phyloP scores from a whole-genome alignment of 257 asterid genomes.

The Nicotiana knightiana region DNA sequence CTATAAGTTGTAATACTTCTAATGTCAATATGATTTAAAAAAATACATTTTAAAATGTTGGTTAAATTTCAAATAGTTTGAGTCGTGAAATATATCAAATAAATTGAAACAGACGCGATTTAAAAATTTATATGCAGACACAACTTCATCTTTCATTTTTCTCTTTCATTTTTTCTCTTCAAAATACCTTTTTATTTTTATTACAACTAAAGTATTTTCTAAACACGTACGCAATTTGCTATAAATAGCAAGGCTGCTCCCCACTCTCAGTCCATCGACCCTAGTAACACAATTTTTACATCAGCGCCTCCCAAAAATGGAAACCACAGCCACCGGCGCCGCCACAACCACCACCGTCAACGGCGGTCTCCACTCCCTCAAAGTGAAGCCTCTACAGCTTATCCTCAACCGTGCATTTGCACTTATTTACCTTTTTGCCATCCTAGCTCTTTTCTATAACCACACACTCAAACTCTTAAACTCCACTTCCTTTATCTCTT shows the following conservation, averaged over 20 bases:
- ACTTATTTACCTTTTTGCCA: constrained; percentile 32
- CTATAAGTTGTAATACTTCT: no score
- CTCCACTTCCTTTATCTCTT: constrained; percentile 19
- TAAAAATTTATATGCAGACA: no score
- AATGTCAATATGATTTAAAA: no score
- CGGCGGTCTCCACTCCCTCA: constrained; percentile 42
- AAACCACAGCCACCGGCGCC: neutral
- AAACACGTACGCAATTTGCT: neutral
- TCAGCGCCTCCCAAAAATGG: neutral
- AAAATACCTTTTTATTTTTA: no score
- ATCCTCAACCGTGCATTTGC: constrained; percentile 61
- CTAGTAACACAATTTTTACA: neutral
- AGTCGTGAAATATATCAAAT: no score
- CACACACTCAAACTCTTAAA: constrained; percentile 35
- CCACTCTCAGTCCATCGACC: neutral
- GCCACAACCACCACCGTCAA: neutral
- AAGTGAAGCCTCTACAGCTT: constrained; percentile 32
- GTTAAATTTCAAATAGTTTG: no score
- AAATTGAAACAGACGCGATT: no score
- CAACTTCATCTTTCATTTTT: no score
- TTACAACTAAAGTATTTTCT: no score
- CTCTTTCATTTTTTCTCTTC: no score
- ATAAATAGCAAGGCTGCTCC: neutral
- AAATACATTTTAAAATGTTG: no score
- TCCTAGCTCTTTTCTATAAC: constrained; percentile 40